Conservation (phyloP, 73 alveolate genomes). For the Paramecium octaurelia region DNA sequence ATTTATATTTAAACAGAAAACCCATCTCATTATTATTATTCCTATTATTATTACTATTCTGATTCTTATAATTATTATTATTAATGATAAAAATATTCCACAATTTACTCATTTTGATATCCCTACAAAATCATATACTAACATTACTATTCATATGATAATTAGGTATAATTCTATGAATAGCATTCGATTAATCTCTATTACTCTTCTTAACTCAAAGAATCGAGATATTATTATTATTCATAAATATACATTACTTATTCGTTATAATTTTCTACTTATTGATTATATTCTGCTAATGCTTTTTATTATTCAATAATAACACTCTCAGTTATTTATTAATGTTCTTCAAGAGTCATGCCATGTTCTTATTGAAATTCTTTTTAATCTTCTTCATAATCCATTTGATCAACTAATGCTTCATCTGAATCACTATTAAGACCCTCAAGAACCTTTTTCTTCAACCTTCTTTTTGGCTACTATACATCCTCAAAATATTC, state of each 20-base stretch:
- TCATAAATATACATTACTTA: neutral
- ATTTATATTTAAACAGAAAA: neutral
- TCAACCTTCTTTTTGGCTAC: neutral
- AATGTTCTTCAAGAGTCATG: neutral
- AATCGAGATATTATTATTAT: neutral
- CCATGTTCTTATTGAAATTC: slow-evolving; percentile 18
- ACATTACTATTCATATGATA: neutral
- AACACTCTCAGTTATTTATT: neutral
- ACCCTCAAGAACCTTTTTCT: neutral
- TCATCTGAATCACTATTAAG: slow-evolving; percentile 49
- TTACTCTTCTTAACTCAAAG: neutral
- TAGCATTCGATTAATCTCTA: neutral
- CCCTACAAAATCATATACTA: neutral
- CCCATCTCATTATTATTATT: neutral
- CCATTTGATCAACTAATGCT: neutral
- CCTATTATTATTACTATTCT: neutral
- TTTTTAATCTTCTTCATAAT: neutral
- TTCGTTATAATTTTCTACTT: neutral
- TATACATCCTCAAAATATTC: neutral
- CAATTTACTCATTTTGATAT: neutral
- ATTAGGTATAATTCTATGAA: neutral
- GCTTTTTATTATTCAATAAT: neutral
- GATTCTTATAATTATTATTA: neutral
- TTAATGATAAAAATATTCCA: neutral
- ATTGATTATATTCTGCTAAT: neutral